These are phyloP conservation scores for Ambrosia trifida DNA, from an alignment of 129 eudicot genomes.

Conservation along the genomic window DNA sequence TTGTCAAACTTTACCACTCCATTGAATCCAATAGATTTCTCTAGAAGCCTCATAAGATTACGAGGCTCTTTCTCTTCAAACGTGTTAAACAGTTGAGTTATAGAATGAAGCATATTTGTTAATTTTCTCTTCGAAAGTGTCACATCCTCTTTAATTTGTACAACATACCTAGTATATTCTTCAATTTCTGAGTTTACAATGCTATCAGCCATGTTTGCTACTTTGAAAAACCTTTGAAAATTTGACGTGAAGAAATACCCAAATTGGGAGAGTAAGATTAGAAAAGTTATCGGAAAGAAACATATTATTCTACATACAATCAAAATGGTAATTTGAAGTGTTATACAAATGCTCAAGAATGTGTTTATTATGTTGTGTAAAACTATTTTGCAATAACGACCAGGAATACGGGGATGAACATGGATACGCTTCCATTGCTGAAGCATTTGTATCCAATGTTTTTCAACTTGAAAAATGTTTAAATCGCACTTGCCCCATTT, in stretches of 20 bases:
- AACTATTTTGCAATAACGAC: background rate
- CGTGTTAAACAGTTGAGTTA: background rate
- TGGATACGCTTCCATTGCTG: constrained; percentile 1
- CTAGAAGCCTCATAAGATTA: constrained; percentile 19
- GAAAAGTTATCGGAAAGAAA: background rate
- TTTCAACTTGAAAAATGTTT: constrained; percentile 31
- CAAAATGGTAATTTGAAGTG: background rate
- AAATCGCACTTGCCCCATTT: constrained; percentile 26
- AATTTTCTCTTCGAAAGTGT: background rate
- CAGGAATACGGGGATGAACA: background rate
- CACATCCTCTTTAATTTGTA: constrained; percentile 1
- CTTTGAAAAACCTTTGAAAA: background rate
- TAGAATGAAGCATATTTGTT: background rate
- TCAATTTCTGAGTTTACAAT: background rate
- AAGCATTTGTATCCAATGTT: background rate
- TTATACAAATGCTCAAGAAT: background rate
- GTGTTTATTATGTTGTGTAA: background rate
- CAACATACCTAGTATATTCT: background rate
- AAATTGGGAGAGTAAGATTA: background rate
- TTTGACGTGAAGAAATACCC: background rate
- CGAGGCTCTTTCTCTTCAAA: background rate
- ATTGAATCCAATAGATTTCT: constrained; percentile 21
- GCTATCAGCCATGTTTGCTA: background rate
- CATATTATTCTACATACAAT: background rate
- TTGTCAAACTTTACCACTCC: constrained; percentile 33